phyloP scores from a whole-genome alignment of 2,329 filamentous ascomycete species.

The Didymella arachidicola region DNA sequence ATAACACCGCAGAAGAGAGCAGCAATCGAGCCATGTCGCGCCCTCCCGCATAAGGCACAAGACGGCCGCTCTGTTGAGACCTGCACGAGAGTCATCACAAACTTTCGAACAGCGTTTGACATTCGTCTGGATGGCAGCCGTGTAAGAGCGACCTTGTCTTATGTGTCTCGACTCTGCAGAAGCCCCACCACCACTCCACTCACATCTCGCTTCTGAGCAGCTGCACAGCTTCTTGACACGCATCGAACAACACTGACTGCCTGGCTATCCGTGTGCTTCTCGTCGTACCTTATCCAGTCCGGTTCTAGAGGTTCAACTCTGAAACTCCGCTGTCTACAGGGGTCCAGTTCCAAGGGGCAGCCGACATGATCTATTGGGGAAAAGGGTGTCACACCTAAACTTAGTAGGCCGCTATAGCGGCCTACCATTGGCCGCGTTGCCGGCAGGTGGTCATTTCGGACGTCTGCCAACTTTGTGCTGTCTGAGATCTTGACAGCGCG shows the following conservation, averaged over 20 bases:
- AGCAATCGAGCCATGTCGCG: constrained; percentile 16
- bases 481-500: constrained; percentile 23
- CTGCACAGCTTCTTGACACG: constrained; percentile 4
- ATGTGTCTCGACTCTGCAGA: constrained; percentile 17
- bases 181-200: constrained; percentile 15
- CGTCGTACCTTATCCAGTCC: constrained; percentile 6
- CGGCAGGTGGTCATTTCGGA: constrained; percentile 15
- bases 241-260: constrained; percentile 8
- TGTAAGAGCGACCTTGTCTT: constrained; percentile 20
- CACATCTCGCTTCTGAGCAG: constrained; percentile 9
- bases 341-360: constrained; percentile 38
- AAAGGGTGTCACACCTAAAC: constrained; percentile 47
- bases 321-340: constrained; percentile 45
- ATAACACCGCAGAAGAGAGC: constrained; percentile 8
- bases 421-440: constrained; percentile 35
- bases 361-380: constrained; percentile 14
- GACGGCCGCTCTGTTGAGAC: constrained; percentile 13
- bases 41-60: constrained; percentile 21
- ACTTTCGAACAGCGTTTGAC: constrained; percentile 18
- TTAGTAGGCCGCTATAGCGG: constrained; percentile 40
- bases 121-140: constrained; percentile 15
- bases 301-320: constrained; percentile 38
- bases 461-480: constrained; percentile 14
- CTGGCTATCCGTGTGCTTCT: constrained; percentile 10
- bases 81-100: constrained; percentile 21